Evolutionary conservation across 352 stramenopile species (phyloP), one percentile per base, ranked within the genome.

Genomic region (Phytophthora cryptogea): DNA sequence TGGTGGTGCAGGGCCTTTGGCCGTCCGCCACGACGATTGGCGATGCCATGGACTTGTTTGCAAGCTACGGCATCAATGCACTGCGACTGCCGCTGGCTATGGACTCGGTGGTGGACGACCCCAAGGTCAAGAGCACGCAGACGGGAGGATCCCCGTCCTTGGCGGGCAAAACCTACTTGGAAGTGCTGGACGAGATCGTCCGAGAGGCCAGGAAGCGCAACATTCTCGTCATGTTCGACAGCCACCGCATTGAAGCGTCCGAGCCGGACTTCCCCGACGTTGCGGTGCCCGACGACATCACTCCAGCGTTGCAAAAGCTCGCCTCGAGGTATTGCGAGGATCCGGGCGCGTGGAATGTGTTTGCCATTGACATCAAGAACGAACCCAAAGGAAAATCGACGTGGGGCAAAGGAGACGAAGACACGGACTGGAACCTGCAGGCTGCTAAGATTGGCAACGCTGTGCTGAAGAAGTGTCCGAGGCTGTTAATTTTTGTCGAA

Each of bases 311-410:
- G 30, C 32, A 81, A 51, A 75, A 71, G 42, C 63, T 90, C 4
- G 80, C 80, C 9, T 76, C 68, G 39, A 66, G 80, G 45, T 90
- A 90, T 64, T 90, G 80, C 47, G 48, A 80, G 27, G 80, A 90
- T 50, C 68, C 76, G 0, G 55, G 68, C 10, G 70, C 76, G 4
- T 92, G 83, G 83, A 92, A 92, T 44, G 80, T 92, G 2, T 64
- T 92, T 31, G 83, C 76, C 33, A 70, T 90, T 30, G 80, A 92
- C 47, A 74, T 92, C 59, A 92, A 92, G 63, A 92, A 90, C 66
- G 80, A 92, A 42, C 83, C 83, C 2, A 86, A 88, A 44, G 80
- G 80, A 4, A 84, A 70, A 28, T 76, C 83, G 1, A 80, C 80
- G 32, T 92, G 83, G 83, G 83, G 78, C 5, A 74, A 70, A 56